Evolutionary conservation across 768 basidiomycete genomes (phyloP), one percentile per base, ranked within the genome.

Genomic region (Podaxis sp.): DNA sequence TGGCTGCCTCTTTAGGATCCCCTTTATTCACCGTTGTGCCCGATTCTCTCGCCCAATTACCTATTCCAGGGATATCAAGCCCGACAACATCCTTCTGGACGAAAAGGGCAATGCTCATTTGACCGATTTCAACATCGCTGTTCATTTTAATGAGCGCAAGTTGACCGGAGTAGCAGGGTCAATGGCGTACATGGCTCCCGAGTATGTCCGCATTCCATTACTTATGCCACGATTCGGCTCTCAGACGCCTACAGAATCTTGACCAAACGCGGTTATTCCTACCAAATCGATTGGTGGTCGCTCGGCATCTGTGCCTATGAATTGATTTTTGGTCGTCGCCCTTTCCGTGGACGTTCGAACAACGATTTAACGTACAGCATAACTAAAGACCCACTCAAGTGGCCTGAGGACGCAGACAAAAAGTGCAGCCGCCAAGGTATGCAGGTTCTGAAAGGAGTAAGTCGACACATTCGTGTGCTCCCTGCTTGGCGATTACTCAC

Each of bases 181-280:
- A 56, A 96, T 98, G 96, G 96, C 96, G 2, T 99, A 99, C 73
- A 99, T 99, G 96, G 96, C 90, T 46, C 90, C 89, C 2, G 88
- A 91, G 86, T 89, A 70, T 59, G 82, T 73, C 49, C 41, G 46
- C 50, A 55, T 53, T 61, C 53, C 55, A 33, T n/a, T 53, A 13
- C 36, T 15, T 29, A 37, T 36, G 60, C 50, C 51, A 33, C 55
- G 29, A 24, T 15, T 63, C 63, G 25, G 50, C 66, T 19, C 61
- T 66, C 33, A 63, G n/a, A 52, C 56, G 59, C 53, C 36, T 54
- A 15, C 67, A 84, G 81, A 72, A 96, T 99, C 51, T 79, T 99
- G 46, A 80, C 87, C 50, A 97, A 97, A 74, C 88, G 92, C 64
- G 96, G 96, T 15, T 99, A 99, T 75, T 94, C 93, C 2, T 94